These are phyloP conservation scores for Actinomortierella ambigua DNA, from an alignment of 371 early-diverging fungal genomes.

Conservation along the genomic window DNA sequence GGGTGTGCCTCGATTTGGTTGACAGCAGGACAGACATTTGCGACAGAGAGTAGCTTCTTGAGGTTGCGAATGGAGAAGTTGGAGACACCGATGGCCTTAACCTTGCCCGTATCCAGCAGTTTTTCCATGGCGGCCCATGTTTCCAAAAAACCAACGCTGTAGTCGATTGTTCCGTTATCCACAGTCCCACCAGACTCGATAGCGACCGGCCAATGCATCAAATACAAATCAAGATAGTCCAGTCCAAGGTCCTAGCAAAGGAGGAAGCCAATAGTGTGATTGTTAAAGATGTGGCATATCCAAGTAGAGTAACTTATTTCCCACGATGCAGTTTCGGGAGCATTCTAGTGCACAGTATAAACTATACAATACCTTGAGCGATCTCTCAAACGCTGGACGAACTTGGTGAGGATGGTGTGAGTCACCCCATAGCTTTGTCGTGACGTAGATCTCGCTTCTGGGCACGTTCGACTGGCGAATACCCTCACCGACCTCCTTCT, in stretches of 20 bases:
- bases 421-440: slow-evolving; percentile 93
- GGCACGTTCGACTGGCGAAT: slow-evolving; percentile 60
- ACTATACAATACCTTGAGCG: slow-evolving; percentile 65
- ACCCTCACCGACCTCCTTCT: slow-evolving; percentile 82
- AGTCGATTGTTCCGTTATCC: slow-evolving; percentile 9
- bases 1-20: slow-evolving; percentile 90
- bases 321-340: no score
- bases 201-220: slow-evolving; percentile 11
- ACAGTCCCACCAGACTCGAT: slow-evolving; percentile 10
- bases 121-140: slow-evolving; percentile 65
- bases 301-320: no score
- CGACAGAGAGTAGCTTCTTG: slow-evolving; percentile 53
- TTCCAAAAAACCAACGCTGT: slow-evolving; percentile 5
- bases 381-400: slow-evolving; percentile 61
- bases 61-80: slow-evolving; percentile 63
- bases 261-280: no score
- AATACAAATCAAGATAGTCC: slow-evolving; percentile 11
- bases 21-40: slow-evolving; percentile 67
- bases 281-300: no score
- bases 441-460: slow-evolving; percentile 81
- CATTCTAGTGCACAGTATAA: no score
- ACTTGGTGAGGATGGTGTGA: slow-evolving; percentile 75
- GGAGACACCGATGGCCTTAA: slow-evolving; percentile 69
- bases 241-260: slow-evolving; percentile 6
- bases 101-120: slow-evolving; percentile 66